Percentiles rank a stretch among this genome's conserved stretches.
Evolutionary conservation across 2,329 filamentous ascomycete species (phyloP).

Genomic region (Zopfia rhizophila): DNA sequence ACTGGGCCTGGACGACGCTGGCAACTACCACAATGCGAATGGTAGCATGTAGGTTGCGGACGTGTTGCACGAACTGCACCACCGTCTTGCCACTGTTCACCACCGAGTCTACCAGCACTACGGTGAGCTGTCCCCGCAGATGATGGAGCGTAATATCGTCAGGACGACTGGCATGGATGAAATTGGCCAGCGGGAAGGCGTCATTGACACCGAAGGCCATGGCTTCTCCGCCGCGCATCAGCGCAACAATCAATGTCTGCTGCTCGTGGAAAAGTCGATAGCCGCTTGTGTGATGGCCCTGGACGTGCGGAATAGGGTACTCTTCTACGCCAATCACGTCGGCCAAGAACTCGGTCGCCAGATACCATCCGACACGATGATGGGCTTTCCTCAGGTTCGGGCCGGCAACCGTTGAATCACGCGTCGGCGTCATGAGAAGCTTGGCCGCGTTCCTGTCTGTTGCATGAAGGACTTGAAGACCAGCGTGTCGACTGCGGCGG

Average conservation of each 20-base stretch:
- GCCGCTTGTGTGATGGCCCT: conserved; percentile 58
- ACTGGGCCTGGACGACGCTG: conserved; percentile 62
- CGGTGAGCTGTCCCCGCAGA: conserved; percentile 50
- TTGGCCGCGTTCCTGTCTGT: conserved; percentile 58
- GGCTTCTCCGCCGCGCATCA: conserved; percentile 73
- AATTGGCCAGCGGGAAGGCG: conserved; percentile 62
- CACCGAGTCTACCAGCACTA: conserved; percentile 70
- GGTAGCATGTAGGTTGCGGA: conserved; percentile 53
- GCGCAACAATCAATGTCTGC: conserved; percentile 64
- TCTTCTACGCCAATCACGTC: conserved; percentile 62
- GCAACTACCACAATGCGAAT: conserved; percentile 66
- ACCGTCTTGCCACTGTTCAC: conserved; percentile 67
- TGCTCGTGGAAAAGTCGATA: conserved; percentile 60
- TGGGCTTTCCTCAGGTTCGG: conserved; percentile 62
- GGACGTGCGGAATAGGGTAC: conserved; percentile 63
- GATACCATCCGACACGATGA: conserved; percentile 61
- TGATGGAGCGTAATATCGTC: conserved; percentile 58
- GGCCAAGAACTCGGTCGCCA: conserved; percentile 62
- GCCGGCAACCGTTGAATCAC: conserved; percentile 60
- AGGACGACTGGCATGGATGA: conserved; percentile 59
- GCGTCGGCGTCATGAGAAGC: conserved; percentile 65
- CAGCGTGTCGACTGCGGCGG: conserved; percentile 11
- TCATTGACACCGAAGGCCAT: conserved; percentile 69
- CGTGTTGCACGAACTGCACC: conserved; percentile 58
- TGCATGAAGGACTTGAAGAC: conserved; percentile 54